Evolutionary conservation across 805 yeast genomes (phyloP), one percentile per base, ranked within the genome.

Genomic region (Candida incommunis): DNA sequence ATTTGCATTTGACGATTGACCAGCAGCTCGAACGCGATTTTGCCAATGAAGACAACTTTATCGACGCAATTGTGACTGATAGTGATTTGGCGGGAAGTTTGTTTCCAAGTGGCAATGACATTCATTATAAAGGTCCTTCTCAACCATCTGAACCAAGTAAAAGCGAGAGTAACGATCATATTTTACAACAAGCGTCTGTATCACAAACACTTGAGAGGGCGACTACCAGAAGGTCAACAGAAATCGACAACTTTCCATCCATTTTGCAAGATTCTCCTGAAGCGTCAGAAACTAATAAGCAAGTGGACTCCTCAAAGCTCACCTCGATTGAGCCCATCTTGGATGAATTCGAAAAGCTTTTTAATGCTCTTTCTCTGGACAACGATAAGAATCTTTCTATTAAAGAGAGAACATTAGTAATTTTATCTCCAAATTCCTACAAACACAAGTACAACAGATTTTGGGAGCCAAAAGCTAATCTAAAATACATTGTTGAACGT

Each of bases 401-500:
- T 13, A 25, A 25, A 13, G 27, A 25, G 13, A 25, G 13, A 13
- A 72, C 84, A 0, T 67, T 79, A 34, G 66, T 83, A 4, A 66
- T 84, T 3, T 59, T 84, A 20, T 76, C 90, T 0, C 90, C 94
- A 0, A 67, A 74, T 46, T 76, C 86, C 1, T 67, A 81, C 25
- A 73, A 76, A 49, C 95, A 84, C 62, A 74, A 75, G 0, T 85
- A 82, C 58, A 78, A 84, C 3, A 69, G 95, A 31, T 66, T 67
- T 23, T 84, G 95, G 95, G 86, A 78, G 2, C 65, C 83, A 4
- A 82, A 79, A 56, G 60, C 76, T 1, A 80, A 80, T 53, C 60
- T 72, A 40, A 65, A 80, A 16, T 74, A 87, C 0, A 79, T 84
- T 27, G 90, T 84, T 22, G 95, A 84, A 61, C 65, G 90, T 41